A percentile compares a stretch with the other conserved stretches of the same genome.
These are phyloP conservation scores for Hymenoscyphus repandus DNA, from an alignment of 2,329 filamentous ascomycete species.

Conservation along the genomic window DNA sequence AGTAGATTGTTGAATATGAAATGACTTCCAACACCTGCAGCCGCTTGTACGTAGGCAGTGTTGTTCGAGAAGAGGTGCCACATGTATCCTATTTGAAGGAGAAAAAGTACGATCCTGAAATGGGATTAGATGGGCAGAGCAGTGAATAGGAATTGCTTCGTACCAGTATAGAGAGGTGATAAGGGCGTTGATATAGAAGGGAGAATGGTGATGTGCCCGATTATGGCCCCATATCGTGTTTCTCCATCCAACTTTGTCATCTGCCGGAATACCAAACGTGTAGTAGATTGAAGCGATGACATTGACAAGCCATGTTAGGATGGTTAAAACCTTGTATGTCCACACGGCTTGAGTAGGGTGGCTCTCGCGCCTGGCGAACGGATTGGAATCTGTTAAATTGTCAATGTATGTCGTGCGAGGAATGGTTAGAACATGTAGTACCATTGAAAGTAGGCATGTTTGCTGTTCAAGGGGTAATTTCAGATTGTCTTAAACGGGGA, in stretches of 20 bases:
- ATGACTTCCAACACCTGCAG: slow-evolving; percentile 74
- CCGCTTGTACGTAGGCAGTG: slow-evolving; percentile 56
- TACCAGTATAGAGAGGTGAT: slow-evolving; percentile 73
- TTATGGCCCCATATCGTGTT: slow-evolving; percentile 72
- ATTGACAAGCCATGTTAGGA: slow-evolving; percentile 69
- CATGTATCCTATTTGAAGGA: slow-evolving; percentile 72
- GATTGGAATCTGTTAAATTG: slow-evolving; percentile 39
- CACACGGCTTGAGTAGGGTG: slow-evolving; percentile 57
- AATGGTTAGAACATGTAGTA: background rate
- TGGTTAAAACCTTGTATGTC: slow-evolving; percentile 71
- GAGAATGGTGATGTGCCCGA: slow-evolving; percentile 52
- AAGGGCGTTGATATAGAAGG: slow-evolving; percentile 67
- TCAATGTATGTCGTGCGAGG: background rate
- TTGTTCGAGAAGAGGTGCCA: slow-evolving; percentile 69
- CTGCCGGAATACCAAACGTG: slow-evolving; percentile 54
- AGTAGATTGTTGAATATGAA: slow-evolving; percentile 84
- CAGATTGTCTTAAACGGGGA: too few relatives aligned
- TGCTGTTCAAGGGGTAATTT: too few relatives aligned
- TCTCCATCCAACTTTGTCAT: slow-evolving; percentile 52
- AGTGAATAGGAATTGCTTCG: slow-evolving; percentile 12
- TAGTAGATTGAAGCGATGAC: slow-evolving; percentile 72
- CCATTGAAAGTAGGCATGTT: background rate
- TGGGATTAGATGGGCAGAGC: background rate
- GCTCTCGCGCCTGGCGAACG: slow-evolving; percentile 66
- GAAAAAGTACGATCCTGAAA: slow-evolving; percentile 63